Evolutionary conservation across 371 early-diverging fungal species (phyloP), one percentile per base, ranked within the genome.

Genomic region (Phascolomyces articulosus): DNA sequence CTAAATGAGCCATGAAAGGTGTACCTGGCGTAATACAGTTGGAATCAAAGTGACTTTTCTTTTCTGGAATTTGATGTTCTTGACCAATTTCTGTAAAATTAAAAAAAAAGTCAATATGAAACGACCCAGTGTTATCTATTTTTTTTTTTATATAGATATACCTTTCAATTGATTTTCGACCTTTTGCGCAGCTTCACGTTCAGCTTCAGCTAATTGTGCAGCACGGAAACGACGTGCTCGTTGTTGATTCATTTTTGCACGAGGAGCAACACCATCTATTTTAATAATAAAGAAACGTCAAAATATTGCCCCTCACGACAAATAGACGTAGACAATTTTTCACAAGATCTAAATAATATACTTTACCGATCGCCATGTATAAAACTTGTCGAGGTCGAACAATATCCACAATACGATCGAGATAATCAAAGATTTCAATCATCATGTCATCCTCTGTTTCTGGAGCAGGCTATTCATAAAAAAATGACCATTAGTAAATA

Each of bases 1-100:
- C 94, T 55, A 99, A 79, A 63, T 89, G 86, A 65, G 88, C 88
- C 99, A 99, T 99, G 79, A 99, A 99, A 28, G 93, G 95, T 2
- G 99, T 99, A 61, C 99, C 99, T 7, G 99, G 99, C 9, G 99
- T 99, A 73, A 99, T 99, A 79, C 98, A 96, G 72, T 99, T 99
- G 23, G 94, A 91, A 73, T 99, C 99, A 75, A 99, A 99, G 40
- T 85, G 83, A 26, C 83, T 77, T 58, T 89, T 86, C 55, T 87
- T 86, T 56, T 82, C 83, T 24, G 86, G 82, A 34, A 86, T 44
- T 55, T 79, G 78, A 29, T 78, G 75, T 20, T 73, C 70, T 51
- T 82, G 82, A 13, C 85, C 77, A 69, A 81, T 72, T 40, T 81
- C 84, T 79, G 80, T 44, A 38, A 68, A 67, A 47, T 63, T 62